A percentile compares a stretch with the other conserved stretches of the same genome.
Evolutionary conservation across 2,329 filamentous ascomycete species (phyloP).

Genomic region (Zalaria sp.): DNA sequence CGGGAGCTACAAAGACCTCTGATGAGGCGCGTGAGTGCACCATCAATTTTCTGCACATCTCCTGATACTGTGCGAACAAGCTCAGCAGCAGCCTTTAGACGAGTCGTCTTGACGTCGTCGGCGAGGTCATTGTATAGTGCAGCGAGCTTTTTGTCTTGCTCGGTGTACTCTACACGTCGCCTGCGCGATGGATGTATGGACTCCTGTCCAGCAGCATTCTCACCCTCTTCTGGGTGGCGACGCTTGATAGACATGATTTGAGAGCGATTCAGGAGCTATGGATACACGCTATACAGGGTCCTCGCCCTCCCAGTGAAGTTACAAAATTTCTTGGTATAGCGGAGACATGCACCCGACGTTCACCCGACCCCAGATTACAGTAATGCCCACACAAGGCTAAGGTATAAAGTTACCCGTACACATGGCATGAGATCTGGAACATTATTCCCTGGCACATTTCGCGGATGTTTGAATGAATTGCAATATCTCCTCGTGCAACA

Average conservation of each 20-base stretch:
- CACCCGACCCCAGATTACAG: too few species aligned
- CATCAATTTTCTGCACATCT: constrained; percentile 22
- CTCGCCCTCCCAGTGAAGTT: too few species aligned
- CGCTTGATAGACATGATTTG: constrained; percentile 8
- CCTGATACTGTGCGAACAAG: constrained; percentile 28
- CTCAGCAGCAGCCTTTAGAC: constrained; percentile 30
- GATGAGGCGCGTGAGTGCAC: constrained; percentile 44
- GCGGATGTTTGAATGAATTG: too few species aligned
- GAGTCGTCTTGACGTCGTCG: constrained; percentile 28
- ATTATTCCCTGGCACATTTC: too few species aligned
- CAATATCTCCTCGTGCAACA: too few species aligned
- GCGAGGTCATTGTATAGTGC: constrained; percentile 32
- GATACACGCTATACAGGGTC: too few species aligned
- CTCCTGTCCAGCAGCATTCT: constrained; percentile 3
- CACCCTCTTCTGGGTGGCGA: constrained; percentile 4
- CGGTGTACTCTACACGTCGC: constrained; percentile 20
- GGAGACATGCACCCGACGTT: too few species aligned
- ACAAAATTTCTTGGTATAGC: too few species aligned
- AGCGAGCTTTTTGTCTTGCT: constrained; percentile 27
- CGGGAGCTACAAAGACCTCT: constrained; percentile 79
- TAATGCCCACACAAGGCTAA: too few species aligned
- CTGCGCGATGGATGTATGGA: constrained; percentile 10
- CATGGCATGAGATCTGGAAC: too few species aligned
- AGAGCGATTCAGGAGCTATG: too few species aligned
- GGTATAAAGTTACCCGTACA: too few species aligned